Conservation (phyloP, 2,329 filamentous ascomycete genomes). For the Fusarium liriodendri region DNA sequence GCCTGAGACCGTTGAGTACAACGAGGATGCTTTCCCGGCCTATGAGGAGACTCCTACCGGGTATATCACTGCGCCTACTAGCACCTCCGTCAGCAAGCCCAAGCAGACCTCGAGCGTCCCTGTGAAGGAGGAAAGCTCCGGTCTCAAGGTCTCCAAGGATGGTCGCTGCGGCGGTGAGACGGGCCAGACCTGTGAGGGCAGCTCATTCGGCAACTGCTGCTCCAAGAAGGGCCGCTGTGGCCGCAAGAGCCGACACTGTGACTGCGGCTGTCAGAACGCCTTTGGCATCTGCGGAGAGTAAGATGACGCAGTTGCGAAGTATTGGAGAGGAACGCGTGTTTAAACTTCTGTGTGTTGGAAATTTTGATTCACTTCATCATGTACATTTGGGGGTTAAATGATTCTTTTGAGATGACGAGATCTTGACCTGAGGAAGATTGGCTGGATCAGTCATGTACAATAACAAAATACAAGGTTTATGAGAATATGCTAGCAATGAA, state of each 20-base stretch:
- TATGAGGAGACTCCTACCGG: slow-evolving; percentile 26
- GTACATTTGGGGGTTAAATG: slow-evolving; percentile 36
- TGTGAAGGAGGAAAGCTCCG: slow-evolving; percentile 8
- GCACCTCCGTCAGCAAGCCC: slow-evolving; percentile 15
- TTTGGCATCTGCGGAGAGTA: slow-evolving; percentile 49
- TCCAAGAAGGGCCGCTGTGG: slow-evolving; percentile 54
- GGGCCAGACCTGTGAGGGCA: slow-evolving; percentile 56
- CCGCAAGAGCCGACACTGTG: slow-evolving; percentile 49
- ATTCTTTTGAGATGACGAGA: slow-evolving; percentile 19
- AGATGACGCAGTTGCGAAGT: too few species aligned
- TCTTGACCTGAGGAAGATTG: slow-evolving; percentile 22
- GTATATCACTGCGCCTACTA: slow-evolving; percentile 8
- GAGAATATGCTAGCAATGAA: slow-evolving; percentile 22
- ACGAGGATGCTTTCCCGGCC: slow-evolving; percentile 7
- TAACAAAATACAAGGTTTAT: neutral
- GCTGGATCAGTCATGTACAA: slow-evolving; percentile 13
- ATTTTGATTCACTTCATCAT: slow-evolving; percentile 36
- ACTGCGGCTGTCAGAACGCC: slow-evolving; percentile 50
- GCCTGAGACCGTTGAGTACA: slow-evolving; percentile 20
- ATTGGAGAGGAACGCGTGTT: neutral
- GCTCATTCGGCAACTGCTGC: slow-evolving; percentile 57
- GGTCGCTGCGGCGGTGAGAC: slow-evolving; percentile 54
- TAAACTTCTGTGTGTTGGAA: neutral
- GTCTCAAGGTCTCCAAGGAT: slow-evolving; percentile 50
- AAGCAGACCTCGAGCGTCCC: slow-evolving; percentile 29